Evolutionary conservation across 1,139 yeast genomes (phyloP), one percentile per base, ranked within the genome.

Genomic region (Zygoascus hellenicus): DNA sequence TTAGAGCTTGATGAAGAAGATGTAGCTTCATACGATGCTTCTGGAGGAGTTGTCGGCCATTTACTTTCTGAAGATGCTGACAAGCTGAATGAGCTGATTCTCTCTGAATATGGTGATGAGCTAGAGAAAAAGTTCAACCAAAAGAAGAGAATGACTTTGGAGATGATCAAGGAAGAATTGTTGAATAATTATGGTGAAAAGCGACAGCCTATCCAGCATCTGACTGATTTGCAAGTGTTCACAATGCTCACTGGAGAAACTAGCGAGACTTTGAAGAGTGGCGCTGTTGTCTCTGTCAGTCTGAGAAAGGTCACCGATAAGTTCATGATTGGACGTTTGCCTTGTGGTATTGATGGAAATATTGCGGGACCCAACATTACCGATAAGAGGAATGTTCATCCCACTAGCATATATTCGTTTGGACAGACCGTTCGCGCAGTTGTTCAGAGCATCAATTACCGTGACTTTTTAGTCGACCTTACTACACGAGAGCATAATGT

Each of bases 1-100:
- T 74, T 92, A 54, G 99, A 94, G 60, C 76, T 89, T 55, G 97
- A 90, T 60, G 98, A 94, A 60, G 97, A 90, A 66, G 96, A 90
- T 58, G 76, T 87, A 62, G 87, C 83, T 2, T 94, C 83, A 50
- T 72, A 83, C 52, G 95, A 86, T 57, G 74, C 74, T 48, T 70
- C 74, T 57, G 95, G 95, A 49, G 97, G 95, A 41, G 89, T 90
- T 10, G 83, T 92, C 51, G 83, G 83, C 52, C 83, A 85, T 59
- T 74, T 92, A 55, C 77, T 84, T 65, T 83, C 81, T 51, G 95
- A 88, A 56, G 92, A 85, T 48, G 83, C 85, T n/a, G 85, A 82
- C 49, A 83, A 87, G 64, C 78, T 92, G 51, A 92, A 89, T 60
- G 95, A 89, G 52, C 78, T 92, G 57, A 84, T 89, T 58, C 73